Conservation (phyloP, 2,329 filamentous ascomycete genomes). For the Cryoendolithus antarcticus region DNA sequence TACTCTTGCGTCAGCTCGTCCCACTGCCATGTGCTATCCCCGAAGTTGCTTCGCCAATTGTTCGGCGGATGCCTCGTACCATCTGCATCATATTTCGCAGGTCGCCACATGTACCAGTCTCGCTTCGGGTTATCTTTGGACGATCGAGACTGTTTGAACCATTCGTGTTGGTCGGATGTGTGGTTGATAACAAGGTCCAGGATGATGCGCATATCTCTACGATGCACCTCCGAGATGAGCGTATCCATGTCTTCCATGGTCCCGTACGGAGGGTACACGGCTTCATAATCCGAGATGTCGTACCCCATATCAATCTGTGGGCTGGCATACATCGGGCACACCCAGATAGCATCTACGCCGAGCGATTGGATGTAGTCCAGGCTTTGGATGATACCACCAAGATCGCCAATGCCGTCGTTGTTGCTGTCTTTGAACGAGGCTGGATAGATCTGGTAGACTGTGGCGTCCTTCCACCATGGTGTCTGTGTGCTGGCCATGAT, state of each 20-base stretch:
- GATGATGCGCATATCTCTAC: conserved; percentile 56
- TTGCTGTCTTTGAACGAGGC: conserved; percentile 40
- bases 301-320: conserved; percentile 61
- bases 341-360: conserved; percentile 54
- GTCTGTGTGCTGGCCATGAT: conserved; percentile 2
- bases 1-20: conserved; percentile 63
- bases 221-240: conserved; percentile 47
- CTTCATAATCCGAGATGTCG: conserved; percentile 56
- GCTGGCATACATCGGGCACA: conserved; percentile 49
- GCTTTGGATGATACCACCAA: conserved; percentile 51
- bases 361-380: conserved; percentile 49
- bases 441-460: conserved; percentile 35
- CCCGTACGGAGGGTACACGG: conserved; percentile 53
- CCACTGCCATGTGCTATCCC: conserved; percentile 52
- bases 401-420: conserved; percentile 47
- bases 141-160: conserved; percentile 45
- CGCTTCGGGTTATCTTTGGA: conserved; percentile 39
- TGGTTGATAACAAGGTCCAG: conserved; percentile 71
- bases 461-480: conserved; percentile 35
- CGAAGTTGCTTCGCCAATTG: conserved; percentile 58
- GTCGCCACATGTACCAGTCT: conserved; percentile 46
- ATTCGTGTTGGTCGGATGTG: conserved; percentile 50
- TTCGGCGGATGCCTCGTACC: conserved; percentile 58
- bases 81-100: conserved; percentile 30
- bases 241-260: conserved; percentile 53